Conservation (phyloP, 345 rosid species). For the Rhizophora apiculata region DNA sequence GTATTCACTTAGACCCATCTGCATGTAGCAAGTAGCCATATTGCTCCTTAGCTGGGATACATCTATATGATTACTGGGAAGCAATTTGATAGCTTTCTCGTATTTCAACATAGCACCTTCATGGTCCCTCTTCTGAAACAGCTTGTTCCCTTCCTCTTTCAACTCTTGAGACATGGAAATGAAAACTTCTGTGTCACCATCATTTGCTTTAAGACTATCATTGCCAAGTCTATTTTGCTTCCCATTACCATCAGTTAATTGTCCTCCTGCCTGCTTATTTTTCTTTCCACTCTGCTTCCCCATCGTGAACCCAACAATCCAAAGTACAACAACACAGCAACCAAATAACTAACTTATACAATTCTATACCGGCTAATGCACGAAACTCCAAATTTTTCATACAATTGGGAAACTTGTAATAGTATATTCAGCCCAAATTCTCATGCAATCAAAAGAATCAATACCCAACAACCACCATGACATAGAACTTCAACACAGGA, state of each 20-base stretch:
- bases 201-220: conserved; percentile 34
- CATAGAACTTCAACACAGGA: too few relatives aligned
- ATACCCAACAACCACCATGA: too few relatives aligned
- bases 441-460: too few relatives aligned
- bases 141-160: conserved; percentile 80
- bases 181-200: conserved; percentile 50
- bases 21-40: conserved; percentile 93
- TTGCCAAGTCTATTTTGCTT: conserved; percentile 28
- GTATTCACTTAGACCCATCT: conserved; percentile 66
- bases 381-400: neutral
- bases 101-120: conserved; percentile 69
- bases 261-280: conserved; percentile 37
- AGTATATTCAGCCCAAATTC: too few relatives aligned
- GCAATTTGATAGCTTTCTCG: conserved; percentile 73
- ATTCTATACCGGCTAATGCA: neutral
- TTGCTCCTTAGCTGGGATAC: conserved; percentile 64
- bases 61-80: conserved; percentile 62
- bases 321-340: conserved; percentile 14
- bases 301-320: conserved; percentile 19
- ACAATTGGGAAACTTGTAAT: conserved; percentile 2
- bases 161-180: conserved; percentile 60
- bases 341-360: conserved; percentile 7
- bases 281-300: conserved; percentile 51
- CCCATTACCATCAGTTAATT: conserved; percentile 34
- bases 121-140: conserved; percentile 74